Evolutionary conservation across 2,329 filamentous ascomycete genomes (phyloP), one percentile per base, ranked within the genome.

Genomic region (Phyllosticta citriasiana): DNA sequence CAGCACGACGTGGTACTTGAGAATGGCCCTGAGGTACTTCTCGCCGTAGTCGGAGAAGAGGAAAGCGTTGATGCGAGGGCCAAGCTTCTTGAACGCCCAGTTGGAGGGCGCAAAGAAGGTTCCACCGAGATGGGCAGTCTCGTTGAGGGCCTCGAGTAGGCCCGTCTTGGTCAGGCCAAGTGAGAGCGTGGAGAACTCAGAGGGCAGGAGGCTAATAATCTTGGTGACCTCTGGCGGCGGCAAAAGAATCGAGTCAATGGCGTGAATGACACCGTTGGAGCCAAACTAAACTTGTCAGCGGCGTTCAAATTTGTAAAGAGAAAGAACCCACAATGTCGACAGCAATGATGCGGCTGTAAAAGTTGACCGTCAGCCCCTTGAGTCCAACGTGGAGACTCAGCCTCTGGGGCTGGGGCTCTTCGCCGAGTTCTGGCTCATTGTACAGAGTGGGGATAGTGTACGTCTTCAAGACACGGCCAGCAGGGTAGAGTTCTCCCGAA

Each of bases 101-200:
- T 97, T 96, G 54, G 82, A 84, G 0, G 92, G 91, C 0, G 88
- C 88, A 68, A 96, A 95, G 63, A 94, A 71, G 2, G 91, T 96
- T 50, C 85, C 84, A 40, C 90, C 90, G 2, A 78, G 73, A 54
- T 82, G 78, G 10, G 71, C 77, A 59, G 74, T 80, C 65, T 80
- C 77, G 66, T 82, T 78, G 59, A 87, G 76, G 57, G 80, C 80
- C 12, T 85, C 76, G 60, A 81, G 79, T 1, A 97, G 81, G 8
- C 88, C 85, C 0, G 90, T 93, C 77, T 88, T 90, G 60, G 81
- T 78, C 27, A 91, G 84, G 4, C 84, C 92, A 7, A 92, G 82
- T 57, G 87, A 80, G 1, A 95, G 82, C 0, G 91, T 96, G 65
- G 86, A 90, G 79, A 96, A 96, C 64, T 86, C 80, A 55, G 78